A percentile compares a stretch with the other conserved stretches of the same genome.
Conservation (phyloP, 768 basidiomycete genomes). For the Pholiota molesta region DNA sequence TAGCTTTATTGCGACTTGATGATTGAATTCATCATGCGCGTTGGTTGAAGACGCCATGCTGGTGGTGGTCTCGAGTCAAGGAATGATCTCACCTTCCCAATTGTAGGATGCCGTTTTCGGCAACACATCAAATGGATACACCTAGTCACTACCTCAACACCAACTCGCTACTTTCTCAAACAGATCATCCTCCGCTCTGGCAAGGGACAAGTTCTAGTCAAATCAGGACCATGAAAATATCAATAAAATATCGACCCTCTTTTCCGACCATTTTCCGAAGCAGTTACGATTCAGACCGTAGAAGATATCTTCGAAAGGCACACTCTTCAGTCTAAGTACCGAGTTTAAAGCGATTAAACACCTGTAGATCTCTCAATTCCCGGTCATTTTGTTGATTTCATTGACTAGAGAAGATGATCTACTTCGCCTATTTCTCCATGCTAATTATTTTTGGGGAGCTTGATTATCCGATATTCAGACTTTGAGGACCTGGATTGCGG, state of each 20-base stretch:
- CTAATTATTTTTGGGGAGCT: background rate
- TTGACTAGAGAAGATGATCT: background rate
- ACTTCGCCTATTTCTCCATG: background rate
- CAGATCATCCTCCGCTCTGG: background rate
- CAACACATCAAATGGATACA: background rate
- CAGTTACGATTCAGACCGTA: background rate
- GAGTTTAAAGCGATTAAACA: conserved; percentile 8
- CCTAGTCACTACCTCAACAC: too few species aligned
- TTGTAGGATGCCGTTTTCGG: conserved; percentile 8
- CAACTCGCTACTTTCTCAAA: background rate
- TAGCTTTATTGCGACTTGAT: conserved; percentile 76
- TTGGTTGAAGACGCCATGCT: conserved; percentile 30
- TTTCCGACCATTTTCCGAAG: background rate
- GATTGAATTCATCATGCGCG: conserved; percentile 51
- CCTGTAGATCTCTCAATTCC: background rate
- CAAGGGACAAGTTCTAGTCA: background rate
- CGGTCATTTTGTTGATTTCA: background rate
- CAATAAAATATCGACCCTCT: background rate
- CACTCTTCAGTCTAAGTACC: background rate
- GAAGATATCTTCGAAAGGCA: background rate
- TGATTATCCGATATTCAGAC: background rate
- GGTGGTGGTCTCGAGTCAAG: conserved; percentile 17
- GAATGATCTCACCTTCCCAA: conserved; percentile 1
- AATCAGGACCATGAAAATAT: background rate
- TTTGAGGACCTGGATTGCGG: background rate